Evolutionary conservation across 2,329 filamentous ascomycete species (phyloP).

Genomic region (Botrytis aclada): DNA sequence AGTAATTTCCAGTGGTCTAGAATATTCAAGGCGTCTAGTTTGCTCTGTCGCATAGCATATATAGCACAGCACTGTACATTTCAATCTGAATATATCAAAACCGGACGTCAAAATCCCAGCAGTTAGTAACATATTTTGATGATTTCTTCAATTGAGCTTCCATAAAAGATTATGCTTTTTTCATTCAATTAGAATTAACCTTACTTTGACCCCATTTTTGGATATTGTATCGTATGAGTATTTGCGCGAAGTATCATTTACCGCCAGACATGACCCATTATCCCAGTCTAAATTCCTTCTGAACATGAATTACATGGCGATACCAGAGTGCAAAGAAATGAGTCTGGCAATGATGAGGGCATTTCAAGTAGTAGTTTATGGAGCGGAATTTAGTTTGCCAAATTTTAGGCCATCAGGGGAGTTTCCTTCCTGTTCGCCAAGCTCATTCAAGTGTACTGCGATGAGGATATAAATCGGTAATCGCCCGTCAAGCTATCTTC

Average conservation of each 20-base stretch:
- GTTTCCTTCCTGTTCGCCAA: background rate
- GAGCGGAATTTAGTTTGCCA: background rate
- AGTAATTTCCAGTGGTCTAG: background rate
- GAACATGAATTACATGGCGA: background rate
- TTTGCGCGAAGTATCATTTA: background rate
- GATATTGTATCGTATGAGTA: background rate
- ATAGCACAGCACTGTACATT: background rate
- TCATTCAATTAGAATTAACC: background rate
- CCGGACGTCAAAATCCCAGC: background rate
- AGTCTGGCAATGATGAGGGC: background rate
- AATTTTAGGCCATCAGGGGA: background rate
- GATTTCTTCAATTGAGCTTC: background rate
- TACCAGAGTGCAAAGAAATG: background rate
- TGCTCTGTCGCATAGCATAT: background rate
- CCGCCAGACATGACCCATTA: background rate
- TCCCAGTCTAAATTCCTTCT: background rate
- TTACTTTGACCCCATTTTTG: background rate
- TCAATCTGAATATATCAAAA: background rate
- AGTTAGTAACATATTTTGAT: background rate
- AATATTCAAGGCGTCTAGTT: background rate
- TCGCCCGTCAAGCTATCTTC: background rate
- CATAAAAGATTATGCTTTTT: background rate
- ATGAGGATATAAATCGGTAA: background rate
- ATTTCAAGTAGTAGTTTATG: background rate
- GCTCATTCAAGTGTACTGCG: background rate